Percentiles rank a stretch among this genome's conserved stretches.
These are phyloP conservation scores for Epithele typhae DNA, from an alignment of 768 basidiomycete genomes.

Conservation along the genomic window DNA sequence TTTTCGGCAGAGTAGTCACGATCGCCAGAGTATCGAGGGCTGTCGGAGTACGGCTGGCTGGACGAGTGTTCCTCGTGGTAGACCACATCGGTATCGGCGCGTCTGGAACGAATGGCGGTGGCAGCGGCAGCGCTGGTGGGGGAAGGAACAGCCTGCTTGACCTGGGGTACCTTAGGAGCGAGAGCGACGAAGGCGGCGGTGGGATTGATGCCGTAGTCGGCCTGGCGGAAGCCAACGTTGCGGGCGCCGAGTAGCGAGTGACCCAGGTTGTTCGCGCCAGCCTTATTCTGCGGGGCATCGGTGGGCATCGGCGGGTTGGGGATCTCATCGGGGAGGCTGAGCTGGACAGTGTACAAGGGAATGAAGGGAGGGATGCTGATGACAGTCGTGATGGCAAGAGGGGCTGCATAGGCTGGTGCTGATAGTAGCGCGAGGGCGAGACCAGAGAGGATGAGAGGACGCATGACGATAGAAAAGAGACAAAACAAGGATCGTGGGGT, in stretches of 20 bases:
- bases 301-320: constrained; percentile 9
- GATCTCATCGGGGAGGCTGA: constrained; percentile 11
- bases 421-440: constrained; percentile 7
- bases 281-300: not conserved
- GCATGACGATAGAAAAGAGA: constrained; percentile 5
- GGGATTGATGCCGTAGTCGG: constrained; percentile 13
- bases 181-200: constrained; percentile 3
- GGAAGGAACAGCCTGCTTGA: constrained; percentile 4
- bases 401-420: constrained; percentile 13
- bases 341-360: constrained; percentile 6
- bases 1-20: too few species aligned
- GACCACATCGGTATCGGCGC: too few species aligned
- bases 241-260: not conserved
- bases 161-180: not conserved
- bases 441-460: constrained; percentile 10
- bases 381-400: constrained; percentile 4
- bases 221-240: constrained; percentile 8
- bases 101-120: not conserved
- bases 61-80: too few species aligned
- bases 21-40: too few species aligned
- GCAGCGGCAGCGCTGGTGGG: not conserved
- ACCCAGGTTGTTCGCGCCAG: not conserved
- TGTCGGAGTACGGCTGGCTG: too few species aligned
- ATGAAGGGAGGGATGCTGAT: constrained; percentile 5
- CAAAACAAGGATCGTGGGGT: constrained; percentile 5